These are phyloP conservation scores for Aspergillus awamori DNA, from an alignment of 2,329 filamentous ascomycete genomes.

Conservation along the genomic window DNA sequence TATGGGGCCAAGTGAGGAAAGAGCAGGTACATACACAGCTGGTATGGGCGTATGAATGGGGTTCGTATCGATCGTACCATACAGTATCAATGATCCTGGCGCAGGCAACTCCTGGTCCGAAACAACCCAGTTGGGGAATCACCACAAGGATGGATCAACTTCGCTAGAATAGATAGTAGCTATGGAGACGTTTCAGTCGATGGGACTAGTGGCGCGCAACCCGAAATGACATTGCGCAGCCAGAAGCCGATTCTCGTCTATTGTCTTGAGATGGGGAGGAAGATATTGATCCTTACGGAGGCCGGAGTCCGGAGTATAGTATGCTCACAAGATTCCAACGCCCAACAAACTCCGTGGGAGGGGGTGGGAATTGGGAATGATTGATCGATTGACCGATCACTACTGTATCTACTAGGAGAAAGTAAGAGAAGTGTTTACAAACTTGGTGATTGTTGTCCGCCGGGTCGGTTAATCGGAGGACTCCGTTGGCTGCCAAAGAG, in stretches of 20 bases:
- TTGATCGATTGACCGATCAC: background rate
- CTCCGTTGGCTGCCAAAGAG: background rate
- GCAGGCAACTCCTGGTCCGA: slow-evolving; percentile 8
- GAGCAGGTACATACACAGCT: slow-evolving; percentile 10
- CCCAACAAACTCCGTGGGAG: slow-evolving; percentile 2
- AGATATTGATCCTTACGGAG: slow-evolving; percentile 2
- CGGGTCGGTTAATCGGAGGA: background rate
- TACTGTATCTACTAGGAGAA: background rate
- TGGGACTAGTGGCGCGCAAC: background rate
- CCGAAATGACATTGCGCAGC: no score
- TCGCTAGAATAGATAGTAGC: slow-evolving; percentile 1
- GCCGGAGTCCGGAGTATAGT: slow-evolving; percentile 12
- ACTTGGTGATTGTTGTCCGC: background rate
- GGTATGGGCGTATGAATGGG: slow-evolving; percentile 13
- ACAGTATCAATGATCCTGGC: slow-evolving; percentile 10
- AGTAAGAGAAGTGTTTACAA: background rate
- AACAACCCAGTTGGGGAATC: slow-evolving; percentile 11
- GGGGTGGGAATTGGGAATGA: no score
- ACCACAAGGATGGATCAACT: background rate
- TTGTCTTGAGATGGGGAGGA: no score
- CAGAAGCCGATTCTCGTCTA: no score
- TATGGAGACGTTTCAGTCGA: background rate
- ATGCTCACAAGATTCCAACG: background rate
- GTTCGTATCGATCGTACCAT: slow-evolving; percentile 9
- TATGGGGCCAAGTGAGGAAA: slow-evolving; percentile 14